Base-by-base conservation (phyloP, 208 protist species). In the Leishmania major region DNA sequence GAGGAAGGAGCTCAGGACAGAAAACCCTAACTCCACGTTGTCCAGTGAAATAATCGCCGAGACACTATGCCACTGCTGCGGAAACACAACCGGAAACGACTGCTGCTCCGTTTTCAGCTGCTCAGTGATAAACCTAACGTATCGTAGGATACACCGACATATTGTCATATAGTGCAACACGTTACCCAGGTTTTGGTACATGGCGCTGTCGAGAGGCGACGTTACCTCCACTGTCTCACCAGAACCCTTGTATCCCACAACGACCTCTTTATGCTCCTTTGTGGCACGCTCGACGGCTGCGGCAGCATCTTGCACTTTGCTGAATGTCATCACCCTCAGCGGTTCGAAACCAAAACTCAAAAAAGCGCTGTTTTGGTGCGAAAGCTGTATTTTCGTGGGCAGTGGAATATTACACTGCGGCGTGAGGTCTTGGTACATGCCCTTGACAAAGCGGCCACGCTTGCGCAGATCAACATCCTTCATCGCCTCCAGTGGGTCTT, bases 281-380 rank as follows among this genome's bases (percentile, higher is more conserved):
- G 93, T 89, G 43, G 90, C 85, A 7, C 88, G 87, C 57, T 95
- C 88, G 71, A 96, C 87, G 59, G 80, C 77, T 31, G 37, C 19
- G 37, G 92, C 88, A 17, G 75, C 86, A 15, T 84, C 79, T 40
- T 87, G 83, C 53, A 96, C 43, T 31, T 78, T 60, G 60, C 62
- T 13, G 88, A 91, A 95, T 22, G 78, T 79, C 93, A 97, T 97
- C 25, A 77, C 87, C 72, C 80, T 94, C 15, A 97, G 86, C 31
- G 92, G 92, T 67, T 97, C 94, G 87, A 97, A 96, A 19, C 94
- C 94, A 77, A 93, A 92, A 59, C 88, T 88, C 64, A 97, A 79
- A 88, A 97, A 96, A 1, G 92, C 91, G 75, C 90, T 88, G 78
- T 81, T 93, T 85, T 97, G 93, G 73, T 95, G 89, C 37, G 94